Evolutionary conservation across 1,284 basidiomycete genomes (phyloP).

Genomic region (Trametes pubescens): DNA sequence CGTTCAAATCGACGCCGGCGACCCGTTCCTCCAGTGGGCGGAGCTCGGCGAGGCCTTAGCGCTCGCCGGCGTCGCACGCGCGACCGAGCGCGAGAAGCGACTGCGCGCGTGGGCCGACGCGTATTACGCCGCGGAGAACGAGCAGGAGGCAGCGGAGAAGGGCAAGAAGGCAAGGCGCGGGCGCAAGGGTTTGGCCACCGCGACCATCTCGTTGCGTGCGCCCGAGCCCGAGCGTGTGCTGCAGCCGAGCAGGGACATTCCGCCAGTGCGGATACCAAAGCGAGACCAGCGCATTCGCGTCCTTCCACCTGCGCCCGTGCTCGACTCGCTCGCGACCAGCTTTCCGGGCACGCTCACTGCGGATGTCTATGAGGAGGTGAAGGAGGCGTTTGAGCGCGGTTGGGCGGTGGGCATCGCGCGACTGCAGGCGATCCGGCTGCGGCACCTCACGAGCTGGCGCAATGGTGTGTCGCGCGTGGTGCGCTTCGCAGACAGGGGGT

Average conservation of each 20-base stretch:
- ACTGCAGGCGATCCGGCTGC: constrained; percentile 50
- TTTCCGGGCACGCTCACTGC: constrained; percentile 41
- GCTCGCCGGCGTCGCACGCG: constrained; percentile 58
- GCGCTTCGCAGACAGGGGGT: constrained; percentile 29
- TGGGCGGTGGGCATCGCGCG: constrained; percentile 65
- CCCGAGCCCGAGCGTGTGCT: constrained; percentile 22
- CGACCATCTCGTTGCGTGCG: constrained; percentile 62
- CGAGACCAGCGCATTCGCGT: constrained; percentile 49
- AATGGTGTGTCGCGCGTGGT: constrained; percentile 54
- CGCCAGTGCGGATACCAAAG: constrained; percentile 22
- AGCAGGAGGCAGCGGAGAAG: constrained; percentile 10
- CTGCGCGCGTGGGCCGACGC: constrained; percentile 60
- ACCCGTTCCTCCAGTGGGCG: constrained; percentile 55
- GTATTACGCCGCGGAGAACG: constrained; percentile 18
- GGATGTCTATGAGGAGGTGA: constrained; percentile 48
- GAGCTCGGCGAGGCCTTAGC: constrained; percentile 64
- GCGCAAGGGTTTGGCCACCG: constrained; percentile 60
- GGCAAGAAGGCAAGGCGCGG: constrained; percentile 46
- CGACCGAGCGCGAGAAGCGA: constrained; percentile 64
- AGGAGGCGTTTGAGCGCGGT: constrained; percentile 61
- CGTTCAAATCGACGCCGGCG: constrained; percentile 41
- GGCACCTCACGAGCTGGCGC: constrained; percentile 54
- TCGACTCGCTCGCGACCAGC: constrained; percentile 53
- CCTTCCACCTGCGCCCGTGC: constrained; percentile 50
- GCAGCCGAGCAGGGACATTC: constrained; percentile 20